These are phyloP conservation scores for Dysphania ambrosioides DNA, from an alignment of 148 eudicot species.

Conservation along the genomic window DNA sequence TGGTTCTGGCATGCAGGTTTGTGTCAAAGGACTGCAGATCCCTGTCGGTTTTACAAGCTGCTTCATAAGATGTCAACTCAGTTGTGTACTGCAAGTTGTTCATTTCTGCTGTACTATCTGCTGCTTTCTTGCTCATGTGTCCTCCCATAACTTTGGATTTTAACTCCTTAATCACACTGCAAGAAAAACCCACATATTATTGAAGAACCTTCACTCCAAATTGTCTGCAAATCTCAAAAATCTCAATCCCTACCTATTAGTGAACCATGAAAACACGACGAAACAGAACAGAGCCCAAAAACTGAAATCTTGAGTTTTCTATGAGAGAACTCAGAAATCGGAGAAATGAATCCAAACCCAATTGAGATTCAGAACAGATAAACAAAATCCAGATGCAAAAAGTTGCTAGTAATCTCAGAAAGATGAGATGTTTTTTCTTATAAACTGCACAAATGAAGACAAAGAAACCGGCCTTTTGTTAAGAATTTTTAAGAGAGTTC, in stretches of 20 bases:
- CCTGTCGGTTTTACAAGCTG: slow-evolving; percentile 62
- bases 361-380: slow-evolving; percentile 1
- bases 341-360: slow-evolving; percentile 19
- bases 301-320: neutral
- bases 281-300: slow-evolving; percentile 14
- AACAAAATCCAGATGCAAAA: slow-evolving; percentile 22
- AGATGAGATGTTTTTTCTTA: slow-evolving; percentile 21
- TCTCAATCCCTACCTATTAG: neutral
- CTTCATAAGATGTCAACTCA: slow-evolving; percentile 70
- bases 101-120: slow-evolving; percentile 48
- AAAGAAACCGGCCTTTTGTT: slow-evolving; percentile 4
- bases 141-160: slow-evolving; percentile 58
- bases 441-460: neutral
- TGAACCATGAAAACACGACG: slow-evolving; percentile 8
- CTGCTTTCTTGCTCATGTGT: slow-evolving; percentile 61
- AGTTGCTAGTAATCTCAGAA: slow-evolving; percentile 11
- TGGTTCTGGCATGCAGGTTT: slow-evolving; percentile 62
- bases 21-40: slow-evolving; percentile 68
- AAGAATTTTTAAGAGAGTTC: neutral
- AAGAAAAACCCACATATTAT: neutral
- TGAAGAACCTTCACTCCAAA: neutral
- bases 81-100: slow-evolving; percentile 46
- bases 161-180: slow-evolving; percentile 13
- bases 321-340: neutral
- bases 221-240: neutral